phyloP scores from a whole-genome alignment of 2,329 filamentous ascomycete species.

The Aotearoamyces nothofagi region DNA sequence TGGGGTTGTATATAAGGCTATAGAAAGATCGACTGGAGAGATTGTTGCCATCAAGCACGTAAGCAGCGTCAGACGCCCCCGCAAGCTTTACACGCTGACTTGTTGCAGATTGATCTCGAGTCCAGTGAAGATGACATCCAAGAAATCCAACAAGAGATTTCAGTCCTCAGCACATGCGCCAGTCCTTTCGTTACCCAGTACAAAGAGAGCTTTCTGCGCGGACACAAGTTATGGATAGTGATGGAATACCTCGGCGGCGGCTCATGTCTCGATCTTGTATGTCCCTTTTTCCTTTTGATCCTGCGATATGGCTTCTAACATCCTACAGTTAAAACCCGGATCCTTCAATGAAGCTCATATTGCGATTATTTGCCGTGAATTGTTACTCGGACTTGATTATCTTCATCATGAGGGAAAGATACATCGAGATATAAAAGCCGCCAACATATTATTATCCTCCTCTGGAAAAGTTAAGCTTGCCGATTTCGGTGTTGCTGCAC shows the following conservation, averaged over 20 bases:
- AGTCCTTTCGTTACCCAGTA: slow-evolving; percentile 93
- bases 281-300: too few species aligned
- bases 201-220: slow-evolving; percentile 88
- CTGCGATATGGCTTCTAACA: too few species aligned
- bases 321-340: slow-evolving; percentile 65
- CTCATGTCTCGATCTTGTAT: slow-evolving; percentile 83
- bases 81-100: slow-evolving; percentile 5
- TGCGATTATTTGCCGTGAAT: slow-evolving; percentile 83
- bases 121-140: slow-evolving; percentile 97
- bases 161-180: slow-evolving; percentile 84
- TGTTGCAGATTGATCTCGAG: slow-evolving; percentile 84
- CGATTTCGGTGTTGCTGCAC: slow-evolving; percentile 93
- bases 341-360: slow-evolving; percentile 82
- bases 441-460: slow-evolving; percentile 87
- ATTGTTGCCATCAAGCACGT: slow-evolving; percentile 96
- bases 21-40: slow-evolving; percentile 79
- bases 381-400: slow-evolving; percentile 82
- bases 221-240: slow-evolving; percentile 96
- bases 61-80: slow-evolving; percentile 22
- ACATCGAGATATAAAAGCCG: slow-evolving; percentile 91
- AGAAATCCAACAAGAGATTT: slow-evolving; percentile 96
- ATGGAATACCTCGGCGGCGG: slow-evolving; percentile 97
- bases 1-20: slow-evolving; percentile 91
- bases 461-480: slow-evolving; percentile 86
- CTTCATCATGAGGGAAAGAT: slow-evolving; percentile 90